phyloP scores from a whole-genome alignment of 495 filamentous ascomycete species.

The Neurospora intermedia region DNA sequence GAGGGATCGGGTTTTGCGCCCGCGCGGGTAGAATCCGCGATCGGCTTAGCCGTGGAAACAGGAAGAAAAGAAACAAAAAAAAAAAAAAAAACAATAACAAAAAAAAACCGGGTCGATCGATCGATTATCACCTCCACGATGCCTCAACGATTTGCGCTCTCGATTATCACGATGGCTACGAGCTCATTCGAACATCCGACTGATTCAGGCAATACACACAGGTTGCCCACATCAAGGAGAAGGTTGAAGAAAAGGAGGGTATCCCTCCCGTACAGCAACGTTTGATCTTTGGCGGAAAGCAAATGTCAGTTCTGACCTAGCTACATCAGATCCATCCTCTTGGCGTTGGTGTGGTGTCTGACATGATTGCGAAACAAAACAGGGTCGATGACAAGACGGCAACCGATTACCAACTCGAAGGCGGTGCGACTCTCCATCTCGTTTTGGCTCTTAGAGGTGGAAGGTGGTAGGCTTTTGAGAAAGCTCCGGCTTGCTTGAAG shows the following conservation, averaged over 20 bases:
- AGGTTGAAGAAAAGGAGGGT: constrained; percentile 96
- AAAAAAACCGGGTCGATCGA: neutral
- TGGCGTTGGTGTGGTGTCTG: neutral
- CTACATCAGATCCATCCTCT: neutral
- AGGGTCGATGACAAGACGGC: constrained; percentile 91
- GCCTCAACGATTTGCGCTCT: neutral
- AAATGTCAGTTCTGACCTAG: constrained; percentile 58
- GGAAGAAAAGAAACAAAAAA: neutral
- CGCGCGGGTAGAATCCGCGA: neutral
- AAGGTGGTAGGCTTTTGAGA: constrained; percentile 1
- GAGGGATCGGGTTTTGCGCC: neutral
- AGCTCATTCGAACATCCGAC: neutral
- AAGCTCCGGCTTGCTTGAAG: neutral
- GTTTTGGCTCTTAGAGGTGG: constrained; percentile 89
- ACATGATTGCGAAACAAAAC: neutral
- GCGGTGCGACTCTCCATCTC: constrained; percentile 87
- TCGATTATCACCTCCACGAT: neutral
- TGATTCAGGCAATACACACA: constrained; percentile 19
- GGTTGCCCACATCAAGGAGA: constrained; percentile 94
- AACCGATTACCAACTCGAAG: constrained; percentile 76
- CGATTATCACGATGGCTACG: neutral
- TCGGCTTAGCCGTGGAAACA: neutral
- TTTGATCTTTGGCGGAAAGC: constrained; percentile 91
- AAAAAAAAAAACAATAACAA: neutral
- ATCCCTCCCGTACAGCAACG: constrained; percentile 97